Evolutionary conservation across 2,329 filamentous ascomycete species (phyloP), one percentile per base, ranked within the genome.

Genomic region (Colletotrichum sp.): DNA sequence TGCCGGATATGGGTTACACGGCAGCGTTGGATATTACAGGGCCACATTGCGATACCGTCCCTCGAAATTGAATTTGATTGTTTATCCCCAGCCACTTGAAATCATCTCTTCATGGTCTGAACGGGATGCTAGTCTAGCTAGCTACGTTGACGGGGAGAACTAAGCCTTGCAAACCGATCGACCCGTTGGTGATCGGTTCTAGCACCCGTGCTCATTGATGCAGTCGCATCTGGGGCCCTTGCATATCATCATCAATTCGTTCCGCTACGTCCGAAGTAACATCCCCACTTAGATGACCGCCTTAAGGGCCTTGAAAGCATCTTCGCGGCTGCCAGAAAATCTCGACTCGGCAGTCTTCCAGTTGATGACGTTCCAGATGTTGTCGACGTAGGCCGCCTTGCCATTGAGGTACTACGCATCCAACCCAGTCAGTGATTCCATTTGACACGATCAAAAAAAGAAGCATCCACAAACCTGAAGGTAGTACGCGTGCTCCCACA

Each of bases 401-500:
- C 92, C 92, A 80, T 96, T 96, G 74, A 93, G 87, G 80, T 95
- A 96, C 91, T 94, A 88, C 57, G 91, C 84, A 43, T 16, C 28
- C 43, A 24, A 70, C 16, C 77, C 75, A 21, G 75, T 80, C 36
- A 76, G 70, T 26, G 4, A 28, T 67, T 15, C 30, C 24, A 15
- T 52, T 59, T 36, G 48, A 18, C 32, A 32, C 34, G 36, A 36
- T 21, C 5, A 36, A 65, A 36, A 39, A 24, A 63, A 66, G 43
- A 71, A 60, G 26, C 10, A 48, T 4, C 3, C 15, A 80, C 86
- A 78, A 77, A 93, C 92, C 88, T 95, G 95, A 21, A 98, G 86
- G 82, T 98, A 98, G 83, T 98, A 98, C 1, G 95, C 95, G 86
- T 98, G 95, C 87, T 98, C 95, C 95, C 95, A 98, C 92, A 98